These are phyloP conservation scores for Crithidia brevicula DNA, from an alignment of 208 protist species.

Conservation along the genomic window DNA sequence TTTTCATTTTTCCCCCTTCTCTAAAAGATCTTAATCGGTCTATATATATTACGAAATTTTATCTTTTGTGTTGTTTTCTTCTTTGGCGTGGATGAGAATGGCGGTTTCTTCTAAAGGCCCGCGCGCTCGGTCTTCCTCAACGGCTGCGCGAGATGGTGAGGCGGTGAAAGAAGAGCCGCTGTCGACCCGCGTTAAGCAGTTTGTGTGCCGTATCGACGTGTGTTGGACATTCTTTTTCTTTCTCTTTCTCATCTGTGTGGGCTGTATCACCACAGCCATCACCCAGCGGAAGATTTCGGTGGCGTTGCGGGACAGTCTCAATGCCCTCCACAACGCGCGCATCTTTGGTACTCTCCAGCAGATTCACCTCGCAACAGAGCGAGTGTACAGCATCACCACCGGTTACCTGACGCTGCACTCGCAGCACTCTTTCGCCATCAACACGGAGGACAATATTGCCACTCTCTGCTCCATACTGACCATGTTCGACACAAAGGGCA, in stretches of 20 bases:
- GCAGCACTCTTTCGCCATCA: neutral
- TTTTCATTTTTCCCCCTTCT: too few species aligned
- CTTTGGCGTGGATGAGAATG: too few species aligned
- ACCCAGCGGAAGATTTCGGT: neutral
- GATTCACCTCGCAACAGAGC: neutral
- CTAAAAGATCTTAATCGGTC: too few species aligned
- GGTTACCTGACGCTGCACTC: neutral
- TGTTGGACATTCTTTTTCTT: neutral
- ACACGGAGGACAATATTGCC: neutral
- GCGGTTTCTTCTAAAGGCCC: too few species aligned
- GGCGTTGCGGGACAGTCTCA: neutral
- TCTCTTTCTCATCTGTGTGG: neutral
- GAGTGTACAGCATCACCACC: constrained; percentile 1
- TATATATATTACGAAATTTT: too few species aligned
- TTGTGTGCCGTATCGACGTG: neutral
- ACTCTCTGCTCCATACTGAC: constrained; percentile 12
- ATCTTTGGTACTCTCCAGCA: neutral
- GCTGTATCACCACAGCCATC: neutral
- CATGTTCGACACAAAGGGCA: neutral
- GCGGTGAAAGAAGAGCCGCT: too few species aligned
- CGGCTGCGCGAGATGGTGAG: neutral
- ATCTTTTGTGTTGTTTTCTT: too few species aligned
- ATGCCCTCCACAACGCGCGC: constrained; percentile 7
- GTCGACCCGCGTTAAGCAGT: neutral
- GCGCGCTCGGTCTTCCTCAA: too few species aligned